A percentile compares a stretch with the other conserved stretches of the same genome.
Evolutionary conservation across 106 monocot species (phyloP).

Genomic region (Gastrodia elata): DNA sequence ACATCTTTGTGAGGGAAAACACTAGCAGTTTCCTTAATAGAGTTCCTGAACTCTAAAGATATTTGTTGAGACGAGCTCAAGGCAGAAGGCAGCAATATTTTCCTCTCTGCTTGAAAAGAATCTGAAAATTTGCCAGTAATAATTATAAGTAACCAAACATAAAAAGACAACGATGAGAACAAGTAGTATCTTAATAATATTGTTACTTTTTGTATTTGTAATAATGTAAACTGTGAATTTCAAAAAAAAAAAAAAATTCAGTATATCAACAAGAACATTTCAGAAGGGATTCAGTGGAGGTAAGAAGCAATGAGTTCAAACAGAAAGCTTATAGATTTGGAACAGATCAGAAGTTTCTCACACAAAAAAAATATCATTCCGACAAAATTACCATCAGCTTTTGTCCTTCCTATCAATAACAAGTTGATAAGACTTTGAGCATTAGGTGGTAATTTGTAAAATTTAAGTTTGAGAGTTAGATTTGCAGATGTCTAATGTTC

Average conservation of each 20-base stretch:
- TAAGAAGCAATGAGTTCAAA: neutral
- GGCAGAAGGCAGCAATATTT: slow-evolving; percentile 7
- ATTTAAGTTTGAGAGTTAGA: too few relatives aligned
- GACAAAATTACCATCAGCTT: neutral
- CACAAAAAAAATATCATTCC: neutral
- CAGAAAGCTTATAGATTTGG: neutral
- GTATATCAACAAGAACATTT: too few relatives aligned
- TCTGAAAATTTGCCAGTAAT: slow-evolving; percentile 11
- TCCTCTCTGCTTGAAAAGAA: slow-evolving; percentile 27
- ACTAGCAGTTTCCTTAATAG: slow-evolving; percentile 19
- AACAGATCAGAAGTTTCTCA: neutral
- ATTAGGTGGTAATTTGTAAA: too few relatives aligned
- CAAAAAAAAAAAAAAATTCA: too few relatives aligned
- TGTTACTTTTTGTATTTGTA: too few relatives aligned
- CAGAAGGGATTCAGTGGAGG: too few relatives aligned
- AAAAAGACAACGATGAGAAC: neutral
- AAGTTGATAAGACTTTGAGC: too few relatives aligned
- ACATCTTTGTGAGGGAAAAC: slow-evolving; percentile 22
- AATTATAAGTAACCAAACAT: neutral
- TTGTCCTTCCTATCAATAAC: too few relatives aligned
- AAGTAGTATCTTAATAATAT: neutral
- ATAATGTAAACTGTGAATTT: too few relatives aligned
- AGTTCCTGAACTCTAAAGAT: neutral
- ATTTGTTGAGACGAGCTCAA: slow-evolving; percentile 7
- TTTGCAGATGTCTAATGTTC: too few relatives aligned